Conservation (phyloP, 306 rosid species). For the Aeschynomene evenia region DNA sequence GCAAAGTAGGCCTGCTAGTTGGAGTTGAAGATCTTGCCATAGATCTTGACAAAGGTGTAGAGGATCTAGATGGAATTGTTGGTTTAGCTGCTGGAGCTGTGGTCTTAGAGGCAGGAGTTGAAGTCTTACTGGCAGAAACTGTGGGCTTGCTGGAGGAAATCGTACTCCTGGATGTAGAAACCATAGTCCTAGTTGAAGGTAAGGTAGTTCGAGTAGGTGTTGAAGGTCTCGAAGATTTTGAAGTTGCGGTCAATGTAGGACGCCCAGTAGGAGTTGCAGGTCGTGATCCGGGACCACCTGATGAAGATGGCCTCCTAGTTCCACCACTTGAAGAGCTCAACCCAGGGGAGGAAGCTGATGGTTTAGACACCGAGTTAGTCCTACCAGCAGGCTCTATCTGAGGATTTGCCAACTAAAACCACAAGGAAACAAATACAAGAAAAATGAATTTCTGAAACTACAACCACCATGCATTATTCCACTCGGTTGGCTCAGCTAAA, state of each 20-base stretch:
- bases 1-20: slow-evolving; percentile 72
- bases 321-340: slow-evolving; percentile 68
- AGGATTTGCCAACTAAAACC: slow-evolving; percentile 70
- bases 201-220: slow-evolving; percentile 79
- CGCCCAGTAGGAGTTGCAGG: slow-evolving; percentile 87
- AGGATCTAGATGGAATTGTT: slow-evolving; percentile 65
- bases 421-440: slow-evolving; percentile 38
- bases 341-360: slow-evolving; percentile 68
- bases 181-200: slow-evolving; percentile 48
- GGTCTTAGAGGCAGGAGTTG: slow-evolving; percentile 40
- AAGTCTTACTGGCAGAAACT: slow-evolving; percentile 44
- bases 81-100: slow-evolving; percentile 50
- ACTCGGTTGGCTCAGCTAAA: background rate
- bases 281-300: slow-evolving; percentile 90
- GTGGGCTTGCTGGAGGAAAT: slow-evolving; percentile 50
- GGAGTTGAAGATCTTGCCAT: slow-evolving; percentile 85
- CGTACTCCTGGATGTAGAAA: slow-evolving; percentile 51
- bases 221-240: slow-evolving; percentile 77
- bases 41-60: slow-evolving; percentile 79
- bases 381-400: slow-evolving; percentile 64
- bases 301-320: slow-evolving; percentile 78
- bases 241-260: slow-evolving; percentile 50
- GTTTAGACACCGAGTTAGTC: slow-evolving; percentile 61
- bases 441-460: slow-evolving; percentile 23
- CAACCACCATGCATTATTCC: background rate